phyloP scores from a whole-genome alignment of 768 basidiomycete species.

The Macrolepiota dolichaula region DNA sequence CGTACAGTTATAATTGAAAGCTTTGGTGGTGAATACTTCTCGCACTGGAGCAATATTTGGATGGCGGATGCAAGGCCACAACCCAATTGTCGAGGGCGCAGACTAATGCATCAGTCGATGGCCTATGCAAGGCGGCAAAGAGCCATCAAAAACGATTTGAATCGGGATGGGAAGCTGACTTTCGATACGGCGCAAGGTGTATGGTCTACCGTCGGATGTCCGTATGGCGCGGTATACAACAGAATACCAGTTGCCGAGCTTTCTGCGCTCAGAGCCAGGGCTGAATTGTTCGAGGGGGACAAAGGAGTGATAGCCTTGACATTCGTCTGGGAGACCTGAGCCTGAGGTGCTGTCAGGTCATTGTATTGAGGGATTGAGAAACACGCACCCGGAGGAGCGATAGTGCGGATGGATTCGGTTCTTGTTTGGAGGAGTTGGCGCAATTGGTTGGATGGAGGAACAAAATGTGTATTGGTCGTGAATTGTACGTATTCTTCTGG shows the following conservation, averaged over 20 bases:
- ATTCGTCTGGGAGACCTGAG: too few relatives aligned
- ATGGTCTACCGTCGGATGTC: slow-evolving; percentile 71
- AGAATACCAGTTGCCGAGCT: too few relatives aligned
- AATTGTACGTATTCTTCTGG: slow-evolving; percentile 50
- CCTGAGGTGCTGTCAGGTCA: slow-evolving; percentile 23
- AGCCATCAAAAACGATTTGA: not conserved
- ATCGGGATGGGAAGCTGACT: slow-evolving; percentile 46
- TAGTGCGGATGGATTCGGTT: slow-evolving; percentile 67
- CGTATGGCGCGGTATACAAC: slow-evolving; percentile 83
- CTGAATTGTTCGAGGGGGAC: slow-evolving; percentile 23
- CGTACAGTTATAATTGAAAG: too few relatives aligned
- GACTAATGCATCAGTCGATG: too few relatives aligned
- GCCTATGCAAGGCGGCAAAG: too few relatives aligned
- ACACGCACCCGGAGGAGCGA: slow-evolving; percentile 32
- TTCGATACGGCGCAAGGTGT: slow-evolving; percentile 82
- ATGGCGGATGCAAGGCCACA: too few relatives aligned
- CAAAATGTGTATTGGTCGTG: slow-evolving; percentile 59
- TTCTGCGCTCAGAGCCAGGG: too few relatives aligned
- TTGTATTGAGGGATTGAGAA: not conserved
- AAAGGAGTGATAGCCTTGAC: too few relatives aligned
- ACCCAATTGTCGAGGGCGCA: too few relatives aligned
- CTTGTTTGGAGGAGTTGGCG: slow-evolving; percentile 42
- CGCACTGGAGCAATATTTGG: too few relatives aligned
- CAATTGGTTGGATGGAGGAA: slow-evolving; percentile 44
- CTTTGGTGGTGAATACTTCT: too few relatives aligned